A percentile compares a stretch with the other conserved stretches of the same genome.
These are phyloP conservation scores for Mimosa pudica DNA, from an alignment of 306 rosid species.

Conservation along the genomic window DNA sequence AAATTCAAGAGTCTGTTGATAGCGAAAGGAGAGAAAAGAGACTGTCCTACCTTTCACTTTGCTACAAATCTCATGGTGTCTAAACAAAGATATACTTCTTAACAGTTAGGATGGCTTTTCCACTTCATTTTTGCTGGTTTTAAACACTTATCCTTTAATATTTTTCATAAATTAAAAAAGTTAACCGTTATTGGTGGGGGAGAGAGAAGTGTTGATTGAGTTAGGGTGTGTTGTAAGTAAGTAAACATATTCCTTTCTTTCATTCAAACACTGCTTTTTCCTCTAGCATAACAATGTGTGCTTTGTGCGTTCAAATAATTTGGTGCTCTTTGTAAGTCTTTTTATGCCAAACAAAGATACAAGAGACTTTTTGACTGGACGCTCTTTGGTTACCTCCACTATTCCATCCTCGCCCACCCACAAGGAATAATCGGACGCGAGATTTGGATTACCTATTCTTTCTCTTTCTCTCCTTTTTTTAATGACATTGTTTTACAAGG, in stretches of 20 bases:
- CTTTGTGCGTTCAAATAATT: slow-evolving; percentile 83
- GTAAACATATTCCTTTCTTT: slow-evolving; percentile 59
- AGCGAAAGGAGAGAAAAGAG: slow-evolving; percentile 57
- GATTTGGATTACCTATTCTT: slow-evolving; percentile 53
- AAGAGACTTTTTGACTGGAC: slow-evolving; percentile 83
- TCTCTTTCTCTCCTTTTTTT: slow-evolving; percentile 15
- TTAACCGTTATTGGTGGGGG: slow-evolving; percentile 56
- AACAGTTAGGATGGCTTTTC: slow-evolving; percentile 36
- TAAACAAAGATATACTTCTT: slow-evolving; percentile 39
- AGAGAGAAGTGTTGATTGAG: slow-evolving; percentile 39
- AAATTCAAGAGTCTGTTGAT: slow-evolving; percentile 41
- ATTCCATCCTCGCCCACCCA: slow-evolving; percentile 25
- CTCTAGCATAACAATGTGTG: slow-evolving; percentile 57
- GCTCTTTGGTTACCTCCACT: slow-evolving; percentile 12
- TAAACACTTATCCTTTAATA: slow-evolving; percentile 31
- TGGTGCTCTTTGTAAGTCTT: slow-evolving; percentile 88
- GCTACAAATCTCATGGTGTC: slow-evolving; percentile 52
- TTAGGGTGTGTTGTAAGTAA: slow-evolving; percentile 55
- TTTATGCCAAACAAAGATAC: slow-evolving; percentile 95
- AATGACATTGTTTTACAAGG: slow-evolving; percentile 17
- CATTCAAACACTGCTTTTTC: slow-evolving; percentile 92
- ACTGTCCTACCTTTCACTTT: slow-evolving; percentile 51
- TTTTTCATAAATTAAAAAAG: slow-evolving; percentile 30
- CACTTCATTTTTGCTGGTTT: neutral
- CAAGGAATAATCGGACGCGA: slow-evolving; percentile 39